Evolutionary conservation across 1,284 basidiomycete species (phyloP), one percentile per base, ranked within the genome.

Genomic region (Laetiporus sulphureus): DNA sequence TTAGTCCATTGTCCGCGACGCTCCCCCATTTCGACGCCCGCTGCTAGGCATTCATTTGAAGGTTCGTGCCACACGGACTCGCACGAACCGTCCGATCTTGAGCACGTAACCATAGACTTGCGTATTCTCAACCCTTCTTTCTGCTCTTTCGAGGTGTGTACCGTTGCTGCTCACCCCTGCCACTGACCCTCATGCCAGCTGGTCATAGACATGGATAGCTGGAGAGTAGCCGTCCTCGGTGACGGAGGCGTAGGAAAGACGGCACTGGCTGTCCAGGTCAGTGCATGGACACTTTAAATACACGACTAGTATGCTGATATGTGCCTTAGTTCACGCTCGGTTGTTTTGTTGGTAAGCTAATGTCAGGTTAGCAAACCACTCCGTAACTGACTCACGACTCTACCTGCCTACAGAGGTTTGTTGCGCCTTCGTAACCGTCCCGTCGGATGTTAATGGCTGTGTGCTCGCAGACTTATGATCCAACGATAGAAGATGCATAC

Each of bases 191-290:
- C 18, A 27, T 42, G 44, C 44, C 44, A 44, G 41, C 23, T 33
- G 47, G 42, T 44, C 41, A 36, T 51, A 75, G 68, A 72, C 63
- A 90, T 90, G 86, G 86, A 90, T 71, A 83, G 79, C 62, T 92
- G 88, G 85, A 81, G 88, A 71, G 81, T 97, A 57, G 92, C 93
- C 51, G 91, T 97, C 52, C 77, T 97, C 43, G 93, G 93, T 52
- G 94, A 98, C 68, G 94, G 94, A 67, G 94, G 94, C 69, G 94
- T 97, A 25, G 94, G 94, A 51, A 98, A 97, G 75, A 97, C 94
- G 44, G 94, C 94, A 18, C 67, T 98, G 59, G 94, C 93, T 51
- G 92, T 97, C 38, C 91, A 94, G 73, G 91, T 90, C 53, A 49
- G 82, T 64, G 49, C 35, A 30, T 23, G 36, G 36, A 25, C 13